These are phyloP conservation scores for Podila minutissima DNA, from an alignment of 192 early-diverging fungal genomes.

Conservation along the genomic window DNA sequence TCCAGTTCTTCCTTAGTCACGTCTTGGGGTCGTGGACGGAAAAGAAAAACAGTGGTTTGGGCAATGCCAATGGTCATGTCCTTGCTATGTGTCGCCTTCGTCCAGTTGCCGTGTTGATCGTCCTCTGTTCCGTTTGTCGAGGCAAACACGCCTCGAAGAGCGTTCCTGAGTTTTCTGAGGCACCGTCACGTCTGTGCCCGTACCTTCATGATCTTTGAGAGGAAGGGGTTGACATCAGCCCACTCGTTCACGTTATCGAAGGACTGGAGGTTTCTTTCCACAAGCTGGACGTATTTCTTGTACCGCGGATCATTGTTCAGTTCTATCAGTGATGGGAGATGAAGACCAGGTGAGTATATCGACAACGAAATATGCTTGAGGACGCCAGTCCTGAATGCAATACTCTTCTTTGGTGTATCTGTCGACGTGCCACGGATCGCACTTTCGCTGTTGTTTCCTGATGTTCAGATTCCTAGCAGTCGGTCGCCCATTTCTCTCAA, in stretches of 20 bases:
- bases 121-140: not conserved
- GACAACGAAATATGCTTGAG: not conserved
- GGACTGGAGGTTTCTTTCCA: slow-evolving; percentile 89
- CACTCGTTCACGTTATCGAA: slow-evolving; percentile 95
- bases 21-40: not conserved
- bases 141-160: too few relatives aligned
- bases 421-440: too few relatives aligned
- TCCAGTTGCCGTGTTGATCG: not conserved
- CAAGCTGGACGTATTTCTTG: slow-evolving; percentile 81
- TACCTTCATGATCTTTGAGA: slow-evolving; percentile 84
- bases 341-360: not conserved
- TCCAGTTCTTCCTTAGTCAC: not conserved
- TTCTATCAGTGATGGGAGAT: slow-evolving; percentile 9
- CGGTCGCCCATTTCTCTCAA: too few relatives aligned
- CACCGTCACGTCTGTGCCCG: not conserved
- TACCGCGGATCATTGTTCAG: slow-evolving; percentile 79
- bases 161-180: not conserved
- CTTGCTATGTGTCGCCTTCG: too few relatives aligned
- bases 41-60: too few relatives aligned
- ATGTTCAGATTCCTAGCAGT: too few relatives aligned
- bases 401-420: too few relatives aligned
- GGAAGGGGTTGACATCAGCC: slow-evolving; percentile 94
- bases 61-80: too few relatives aligned
- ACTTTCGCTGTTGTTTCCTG: too few relatives aligned
- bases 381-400: too few relatives aligned